Conservation (phyloP, 2,329 filamentous ascomycete genomes). For the Fusarium paranaense region DNA sequence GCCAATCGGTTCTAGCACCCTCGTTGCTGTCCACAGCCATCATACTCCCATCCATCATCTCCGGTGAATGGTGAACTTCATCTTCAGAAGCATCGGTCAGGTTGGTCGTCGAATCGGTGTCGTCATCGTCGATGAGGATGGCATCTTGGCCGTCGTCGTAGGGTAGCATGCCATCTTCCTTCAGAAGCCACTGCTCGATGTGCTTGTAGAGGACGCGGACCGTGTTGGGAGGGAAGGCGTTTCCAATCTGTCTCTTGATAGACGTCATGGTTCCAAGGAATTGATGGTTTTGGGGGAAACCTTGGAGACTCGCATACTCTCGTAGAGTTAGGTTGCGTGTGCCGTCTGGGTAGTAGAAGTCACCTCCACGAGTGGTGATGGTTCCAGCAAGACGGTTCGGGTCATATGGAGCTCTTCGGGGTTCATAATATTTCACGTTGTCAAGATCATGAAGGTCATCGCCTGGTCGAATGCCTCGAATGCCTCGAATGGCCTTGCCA, state of each 20-base stretch:
- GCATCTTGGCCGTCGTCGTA: constrained; percentile 34
- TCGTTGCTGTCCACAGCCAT: constrained; percentile 4
- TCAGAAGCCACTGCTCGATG: constrained; percentile 58
- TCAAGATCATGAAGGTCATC: constrained; percentile 56
- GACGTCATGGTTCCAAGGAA: constrained; percentile 61
- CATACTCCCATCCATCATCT: constrained; percentile 40
- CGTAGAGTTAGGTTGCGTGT: constrained; percentile 71
- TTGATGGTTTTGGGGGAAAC: constrained; percentile 71
- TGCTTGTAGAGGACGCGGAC: constrained; percentile 64
- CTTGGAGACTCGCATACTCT: constrained; percentile 77
- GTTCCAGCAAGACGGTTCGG: constrained; percentile 63
- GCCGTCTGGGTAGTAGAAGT: constrained; percentile 75
- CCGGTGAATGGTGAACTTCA: constrained; percentile 25
- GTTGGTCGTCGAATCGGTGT: constrained; percentile 29
- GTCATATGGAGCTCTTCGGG: constrained; percentile 55
- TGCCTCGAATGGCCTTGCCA: constrained; percentile 52
- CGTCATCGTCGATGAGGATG: constrained; percentile 42
- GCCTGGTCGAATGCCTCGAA: constrained; percentile 48
- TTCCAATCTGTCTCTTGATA: constrained; percentile 77
- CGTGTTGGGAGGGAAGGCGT: constrained; percentile 77
- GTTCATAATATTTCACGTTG: constrained; percentile 42
- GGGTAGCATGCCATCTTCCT: constrained; percentile 53
- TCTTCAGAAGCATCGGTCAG: constrained; percentile 8
- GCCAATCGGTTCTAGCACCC: not conserved
- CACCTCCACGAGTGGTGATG: constrained; percentile 73